phyloP scores from a whole-genome alignment of 805 yeast genomes.

The Saturnispora saitoi region DNA sequence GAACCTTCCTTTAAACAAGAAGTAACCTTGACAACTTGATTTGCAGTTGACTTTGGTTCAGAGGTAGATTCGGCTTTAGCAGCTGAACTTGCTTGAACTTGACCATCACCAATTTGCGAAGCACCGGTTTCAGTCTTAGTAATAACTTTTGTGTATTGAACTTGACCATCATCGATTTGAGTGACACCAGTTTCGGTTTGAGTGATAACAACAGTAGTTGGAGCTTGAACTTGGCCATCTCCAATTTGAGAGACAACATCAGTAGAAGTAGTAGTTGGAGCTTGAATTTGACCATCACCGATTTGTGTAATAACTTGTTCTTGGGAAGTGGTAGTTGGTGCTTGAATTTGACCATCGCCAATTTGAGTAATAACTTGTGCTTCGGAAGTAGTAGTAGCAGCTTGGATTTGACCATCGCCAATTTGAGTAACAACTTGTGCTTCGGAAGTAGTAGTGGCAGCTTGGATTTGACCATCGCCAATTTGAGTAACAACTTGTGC shows the following conservation, averaged over 20 bases:
- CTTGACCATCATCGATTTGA: conserved; percentile 45
- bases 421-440: conserved; percentile 14
- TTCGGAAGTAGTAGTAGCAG: conserved; percentile 24
- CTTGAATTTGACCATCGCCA: conserved; percentile 28
- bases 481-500: conserved; percentile 37
- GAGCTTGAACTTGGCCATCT: conserved; percentile 25
- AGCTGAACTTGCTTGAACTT: conserved; percentile 30
- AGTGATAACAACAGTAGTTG: conserved; percentile 28
- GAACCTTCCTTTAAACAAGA: conserved; percentile 32
- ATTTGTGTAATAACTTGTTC: conserved; percentile 35
- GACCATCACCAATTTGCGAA: conserved; percentile 33
- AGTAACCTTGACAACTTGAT: conserved; percentile 17
- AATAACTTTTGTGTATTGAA: conserved; percentile 35
- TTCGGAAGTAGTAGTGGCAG: conserved; percentile 11
- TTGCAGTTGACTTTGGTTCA: conserved; percentile 9
- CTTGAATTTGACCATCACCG: conserved; percentile 36
- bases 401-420: conserved; percentile 40
- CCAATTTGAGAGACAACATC: conserved; percentile 20
- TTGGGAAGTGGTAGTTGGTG: conserved; percentile 29
- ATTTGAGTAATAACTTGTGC: conserved; percentile 9
- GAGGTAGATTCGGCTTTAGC: conserved; percentile 25
- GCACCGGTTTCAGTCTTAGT: conserved; percentile 26
- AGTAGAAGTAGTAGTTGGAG: conserved; percentile 27
- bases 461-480: conserved; percentile 40
- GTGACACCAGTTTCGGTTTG: conserved; percentile 32